These are phyloP conservation scores for Nemophila menziesii DNA, from an alignment of 257 asterid species.

Conservation along the genomic window DNA sequence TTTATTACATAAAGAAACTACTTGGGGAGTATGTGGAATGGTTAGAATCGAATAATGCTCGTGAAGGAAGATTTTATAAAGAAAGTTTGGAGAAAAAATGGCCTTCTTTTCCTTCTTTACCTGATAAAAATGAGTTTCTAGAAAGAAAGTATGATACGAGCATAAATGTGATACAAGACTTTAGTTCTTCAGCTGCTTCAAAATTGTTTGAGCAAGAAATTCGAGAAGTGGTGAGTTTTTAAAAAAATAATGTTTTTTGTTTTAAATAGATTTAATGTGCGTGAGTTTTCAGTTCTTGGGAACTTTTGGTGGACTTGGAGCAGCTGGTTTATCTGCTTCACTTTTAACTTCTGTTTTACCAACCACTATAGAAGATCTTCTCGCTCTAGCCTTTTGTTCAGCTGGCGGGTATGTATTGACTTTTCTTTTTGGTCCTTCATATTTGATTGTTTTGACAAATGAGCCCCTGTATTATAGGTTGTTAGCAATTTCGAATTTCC, in stretches of 20 bases:
- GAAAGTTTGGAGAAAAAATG: constrained; percentile 68
- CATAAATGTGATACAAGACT: constrained; percentile 45
- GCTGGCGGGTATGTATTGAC: constrained; percentile 70
- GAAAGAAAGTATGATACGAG: constrained; percentile 42
- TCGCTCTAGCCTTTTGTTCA: constrained; percentile 91
- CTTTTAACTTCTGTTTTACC: constrained; percentile 85
- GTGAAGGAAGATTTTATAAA: constrained; percentile 46
- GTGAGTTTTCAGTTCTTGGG: constrained; percentile 71
- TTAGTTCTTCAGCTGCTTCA: constrained; percentile 83
- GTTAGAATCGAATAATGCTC: constrained; percentile 64
- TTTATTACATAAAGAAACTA: constrained; percentile 42
- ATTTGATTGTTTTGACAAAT: no score
- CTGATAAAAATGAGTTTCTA: constrained; percentile 39
- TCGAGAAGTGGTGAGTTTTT: constrained; percentile 61
- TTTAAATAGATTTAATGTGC: no score
- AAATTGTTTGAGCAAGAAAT: constrained; percentile 90
- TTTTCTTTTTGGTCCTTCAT: neutral
- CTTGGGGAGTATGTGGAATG: constrained; percentile 60
- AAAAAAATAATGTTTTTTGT: no score
- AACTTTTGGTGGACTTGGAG: constrained; percentile 84
- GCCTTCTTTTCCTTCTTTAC: constrained; percentile 38
- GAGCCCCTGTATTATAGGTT: constrained; percentile 48
- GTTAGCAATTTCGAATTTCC: constrained; percentile 74
- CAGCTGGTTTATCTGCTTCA: constrained; percentile 91
- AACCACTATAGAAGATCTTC: constrained; percentile 81